A percentile compares a stretch with the other conserved stretches of the same genome.
These are phyloP conservation scores for Lodderomyces parapsilosis DNA, from an alignment of 1,139 yeast species.

Conservation along the genomic window DNA sequence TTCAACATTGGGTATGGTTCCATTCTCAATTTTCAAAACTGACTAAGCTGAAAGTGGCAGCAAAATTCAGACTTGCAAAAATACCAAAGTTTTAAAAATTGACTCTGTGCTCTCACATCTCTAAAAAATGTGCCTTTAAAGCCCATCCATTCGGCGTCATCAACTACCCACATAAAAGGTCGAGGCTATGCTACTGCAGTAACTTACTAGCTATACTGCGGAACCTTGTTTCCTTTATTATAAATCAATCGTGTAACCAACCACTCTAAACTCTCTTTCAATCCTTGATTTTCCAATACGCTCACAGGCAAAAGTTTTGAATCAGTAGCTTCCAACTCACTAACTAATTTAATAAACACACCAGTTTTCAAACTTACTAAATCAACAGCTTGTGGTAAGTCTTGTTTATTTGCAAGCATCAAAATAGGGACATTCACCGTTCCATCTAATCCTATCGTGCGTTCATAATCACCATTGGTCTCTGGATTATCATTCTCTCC, in stretches of 20 bases:
- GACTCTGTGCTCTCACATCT: too few species aligned
- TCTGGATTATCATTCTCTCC: slow-evolving; percentile 29
- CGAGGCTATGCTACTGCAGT: too few species aligned
- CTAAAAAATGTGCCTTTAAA: too few species aligned
- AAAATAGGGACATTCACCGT: slow-evolving; percentile 75
- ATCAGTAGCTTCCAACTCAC: slow-evolving; percentile 84
- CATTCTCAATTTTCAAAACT: too few species aligned
- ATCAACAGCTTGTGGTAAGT: slow-evolving; percentile 69
- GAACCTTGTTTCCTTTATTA: slow-evolving; percentile 74
- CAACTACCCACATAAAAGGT: too few species aligned
- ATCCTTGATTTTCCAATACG: slow-evolving; percentile 85
- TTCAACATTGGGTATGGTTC: too few species aligned
- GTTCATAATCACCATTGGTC: background rate
- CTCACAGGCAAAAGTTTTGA: slow-evolving; percentile 86
- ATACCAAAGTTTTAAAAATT: too few species aligned
- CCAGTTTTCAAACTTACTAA: slow-evolving; percentile 78
- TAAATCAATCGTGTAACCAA: slow-evolving; percentile 70
- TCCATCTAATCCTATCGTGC: slow-evolving; percentile 19
- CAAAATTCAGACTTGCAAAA: too few species aligned
- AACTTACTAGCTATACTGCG: slow-evolving; percentile 45
- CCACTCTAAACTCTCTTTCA: slow-evolving; percentile 89
- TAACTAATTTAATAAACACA: slow-evolving; percentile 77
- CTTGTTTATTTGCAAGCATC: slow-evolving; percentile 96
- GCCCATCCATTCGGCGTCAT: too few species aligned
- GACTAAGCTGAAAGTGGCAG: too few species aligned